phyloP scores from a whole-genome alignment of 805 yeast genomes.

The Schizosaccharomyces japonicus region DNA sequence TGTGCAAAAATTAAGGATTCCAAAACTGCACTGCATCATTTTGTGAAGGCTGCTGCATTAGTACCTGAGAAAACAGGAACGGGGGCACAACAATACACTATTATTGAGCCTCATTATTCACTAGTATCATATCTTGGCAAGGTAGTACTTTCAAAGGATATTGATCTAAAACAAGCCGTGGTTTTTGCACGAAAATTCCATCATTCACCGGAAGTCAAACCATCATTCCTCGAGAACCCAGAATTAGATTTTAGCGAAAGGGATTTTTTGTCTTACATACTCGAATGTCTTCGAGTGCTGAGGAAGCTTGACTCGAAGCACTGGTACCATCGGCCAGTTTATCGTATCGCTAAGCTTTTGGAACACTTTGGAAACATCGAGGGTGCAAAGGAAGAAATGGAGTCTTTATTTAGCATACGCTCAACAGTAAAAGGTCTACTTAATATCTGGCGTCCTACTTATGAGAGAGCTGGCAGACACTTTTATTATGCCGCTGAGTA shows the following conservation, averaged over 20 bases:
- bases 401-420: constrained; percentile 36
- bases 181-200: not conserved
- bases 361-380: constrained; percentile 29
- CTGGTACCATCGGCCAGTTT: constrained; percentile 80
- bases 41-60: constrained; percentile 16
- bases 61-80: constrained; percentile 9
- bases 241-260: not conserved
- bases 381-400: constrained; percentile 42
- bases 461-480: constrained; percentile 75
- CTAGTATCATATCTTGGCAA: constrained; percentile 33
- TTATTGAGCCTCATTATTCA: constrained; percentile 59
- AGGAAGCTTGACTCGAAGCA: constrained; percentile 45
- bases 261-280: not conserved
- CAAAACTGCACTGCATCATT: constrained; percentile 19
- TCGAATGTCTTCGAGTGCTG: constrained; percentile 17
- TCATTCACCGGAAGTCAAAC: not conserved
- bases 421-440: constrained; percentile 43
- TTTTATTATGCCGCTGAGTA: constrained; percentile 56
- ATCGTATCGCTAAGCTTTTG: constrained; percentile 39
- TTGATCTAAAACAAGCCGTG: not conserved
- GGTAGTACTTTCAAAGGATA: not conserved
- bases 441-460: constrained; percentile 80
- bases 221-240: not conserved
- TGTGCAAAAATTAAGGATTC: constrained; percentile 10
- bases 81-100: constrained; percentile 21